Evolutionary conservation across 768 basidiomycete genomes (phyloP).

Genomic region (Tephrocybe sp.): DNA sequence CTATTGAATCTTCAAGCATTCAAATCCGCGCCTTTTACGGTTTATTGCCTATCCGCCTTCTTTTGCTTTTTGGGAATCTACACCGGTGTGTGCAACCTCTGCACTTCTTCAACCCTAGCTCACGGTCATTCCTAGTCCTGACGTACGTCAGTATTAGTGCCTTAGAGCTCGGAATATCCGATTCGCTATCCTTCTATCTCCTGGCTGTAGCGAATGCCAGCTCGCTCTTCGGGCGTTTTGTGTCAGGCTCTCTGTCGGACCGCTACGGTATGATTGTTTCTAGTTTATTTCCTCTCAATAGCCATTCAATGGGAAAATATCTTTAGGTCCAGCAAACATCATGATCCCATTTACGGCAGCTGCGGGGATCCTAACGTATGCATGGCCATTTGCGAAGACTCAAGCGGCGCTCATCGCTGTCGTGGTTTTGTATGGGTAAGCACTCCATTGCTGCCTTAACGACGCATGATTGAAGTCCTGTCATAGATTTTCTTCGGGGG

Average conservation of each 20-base stretch:
- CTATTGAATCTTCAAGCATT: conserved; percentile 57
- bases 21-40: conserved; percentile 48
- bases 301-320: background rate
- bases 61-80: conserved; percentile 69
- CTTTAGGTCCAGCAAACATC: conserved; percentile 62
- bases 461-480: background rate
- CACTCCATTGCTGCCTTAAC: background rate
- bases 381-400: conserved; percentile 65
- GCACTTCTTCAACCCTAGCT: conserved; percentile 22
- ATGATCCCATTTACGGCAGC: conserved; percentile 62
- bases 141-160: conserved; percentile 69
- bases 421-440: conserved; percentile 63
- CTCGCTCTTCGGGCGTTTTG: conserved; percentile 61
- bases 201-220: conserved; percentile 68
- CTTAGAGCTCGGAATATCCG: conserved; percentile 43
- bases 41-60: conserved; percentile 60
- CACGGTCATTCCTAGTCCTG: conserved; percentile 49
- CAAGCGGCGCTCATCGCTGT: conserved; percentile 49
- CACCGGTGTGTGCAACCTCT: conserved; percentile 41
- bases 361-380: conserved; percentile 59
- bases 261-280: conserved; percentile 40
- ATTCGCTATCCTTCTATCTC: conserved; percentile 60
- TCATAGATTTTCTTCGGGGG: conserved; percentile 58
- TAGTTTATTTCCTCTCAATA: background rate
- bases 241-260: conserved; percentile 56